These are phyloP conservation scores for Leccinum aurantiacum DNA, from an alignment of 768 basidiomycete species.

Conservation along the genomic window DNA sequence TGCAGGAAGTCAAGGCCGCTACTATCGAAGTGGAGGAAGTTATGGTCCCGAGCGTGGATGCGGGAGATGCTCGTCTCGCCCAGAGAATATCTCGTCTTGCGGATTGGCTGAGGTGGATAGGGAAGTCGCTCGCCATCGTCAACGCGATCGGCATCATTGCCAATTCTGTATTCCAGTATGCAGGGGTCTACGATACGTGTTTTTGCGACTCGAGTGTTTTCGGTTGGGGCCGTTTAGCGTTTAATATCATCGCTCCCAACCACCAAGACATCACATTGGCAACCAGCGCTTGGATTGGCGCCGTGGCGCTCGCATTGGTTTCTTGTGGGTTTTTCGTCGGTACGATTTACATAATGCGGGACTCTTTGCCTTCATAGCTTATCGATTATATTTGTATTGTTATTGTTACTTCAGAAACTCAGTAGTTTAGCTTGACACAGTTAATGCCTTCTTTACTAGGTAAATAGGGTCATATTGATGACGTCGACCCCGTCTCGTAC, in stretches of 20 bases:
- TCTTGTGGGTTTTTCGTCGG: constrained; percentile 28
- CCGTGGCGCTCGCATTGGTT: constrained; percentile 29
- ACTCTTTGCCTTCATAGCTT: constrained; percentile 18
- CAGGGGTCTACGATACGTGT: constrained; percentile 28
- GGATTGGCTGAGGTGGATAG: constrained; percentile 25
- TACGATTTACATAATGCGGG: constrained; percentile 29
- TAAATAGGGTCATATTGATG: not conserved
- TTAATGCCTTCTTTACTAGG: not conserved
- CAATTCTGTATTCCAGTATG: constrained; percentile 32
- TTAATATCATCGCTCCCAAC: constrained; percentile 25
- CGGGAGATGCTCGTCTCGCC: not conserved
- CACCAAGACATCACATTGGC: constrained; percentile 26
- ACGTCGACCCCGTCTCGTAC: not conserved
- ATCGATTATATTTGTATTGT: not conserved
- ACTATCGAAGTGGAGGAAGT: not conserved
- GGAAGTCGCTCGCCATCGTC: constrained; percentile 28
- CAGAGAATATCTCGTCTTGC: constrained; percentile 3
- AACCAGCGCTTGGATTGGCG: constrained; percentile 40
- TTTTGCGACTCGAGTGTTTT: constrained; percentile 32
- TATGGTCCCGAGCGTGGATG: not conserved
- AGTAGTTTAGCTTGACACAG: not conserved
- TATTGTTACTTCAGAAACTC: not conserved
- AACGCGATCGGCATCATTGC: constrained; percentile 30
- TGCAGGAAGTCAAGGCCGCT: not conserved
- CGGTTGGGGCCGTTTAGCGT: constrained; percentile 25